Conservation (phyloP, 805 yeast species). For the Ogataea paradorogensis region DNA sequence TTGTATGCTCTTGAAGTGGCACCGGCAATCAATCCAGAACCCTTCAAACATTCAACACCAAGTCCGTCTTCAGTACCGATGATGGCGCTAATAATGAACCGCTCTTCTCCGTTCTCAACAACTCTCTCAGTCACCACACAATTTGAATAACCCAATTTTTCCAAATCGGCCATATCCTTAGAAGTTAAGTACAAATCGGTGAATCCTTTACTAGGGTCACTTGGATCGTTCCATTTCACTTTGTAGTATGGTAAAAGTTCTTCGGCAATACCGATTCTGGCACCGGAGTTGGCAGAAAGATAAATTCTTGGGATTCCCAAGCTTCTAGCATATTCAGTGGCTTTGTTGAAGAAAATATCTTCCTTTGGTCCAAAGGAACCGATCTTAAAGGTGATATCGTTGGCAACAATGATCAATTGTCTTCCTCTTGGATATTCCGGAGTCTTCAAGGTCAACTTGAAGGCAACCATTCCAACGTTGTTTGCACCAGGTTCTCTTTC, state of each 20-base stretch:
- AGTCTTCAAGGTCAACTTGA: slow-evolving; percentile 85
- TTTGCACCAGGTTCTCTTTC: slow-evolving; percentile 96
- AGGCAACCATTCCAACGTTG: slow-evolving; percentile 96
- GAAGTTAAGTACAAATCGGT: slow-evolving; percentile 77
- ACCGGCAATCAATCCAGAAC: slow-evolving; percentile 98
- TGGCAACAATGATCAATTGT: slow-evolving; percentile 87
- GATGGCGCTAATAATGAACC: slow-evolving; percentile 77
- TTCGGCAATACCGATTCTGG: slow-evolving; percentile 97
- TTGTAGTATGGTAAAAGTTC: slow-evolving; percentile 85
- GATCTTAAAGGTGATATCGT: slow-evolving; percentile 95
- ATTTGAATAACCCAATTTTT: slow-evolving; percentile 56
- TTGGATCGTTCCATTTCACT: slow-evolving; percentile 87
- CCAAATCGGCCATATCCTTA: slow-evolving; percentile 57
- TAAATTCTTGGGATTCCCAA: slow-evolving; percentile 94
- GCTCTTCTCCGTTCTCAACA: slow-evolving; percentile 82
- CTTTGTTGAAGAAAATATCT: slow-evolving; percentile 86
- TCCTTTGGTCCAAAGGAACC: slow-evolving; percentile 99
- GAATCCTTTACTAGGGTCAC: slow-evolving; percentile 81
- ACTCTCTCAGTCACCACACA: slow-evolving; percentile 71
- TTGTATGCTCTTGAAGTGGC: slow-evolving; percentile 97
- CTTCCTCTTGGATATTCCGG: slow-evolving; percentile 98
- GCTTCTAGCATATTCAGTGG: slow-evolving; percentile 86
- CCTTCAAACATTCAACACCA: slow-evolving; percentile 97
- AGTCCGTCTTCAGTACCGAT: slow-evolving; percentile 94
- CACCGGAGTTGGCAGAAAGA: slow-evolving; percentile 98